Evolutionary conservation across 148 eudicot species (phyloP), one percentile per base, ranked within the genome.

Genomic region (Spergularia marina): DNA sequence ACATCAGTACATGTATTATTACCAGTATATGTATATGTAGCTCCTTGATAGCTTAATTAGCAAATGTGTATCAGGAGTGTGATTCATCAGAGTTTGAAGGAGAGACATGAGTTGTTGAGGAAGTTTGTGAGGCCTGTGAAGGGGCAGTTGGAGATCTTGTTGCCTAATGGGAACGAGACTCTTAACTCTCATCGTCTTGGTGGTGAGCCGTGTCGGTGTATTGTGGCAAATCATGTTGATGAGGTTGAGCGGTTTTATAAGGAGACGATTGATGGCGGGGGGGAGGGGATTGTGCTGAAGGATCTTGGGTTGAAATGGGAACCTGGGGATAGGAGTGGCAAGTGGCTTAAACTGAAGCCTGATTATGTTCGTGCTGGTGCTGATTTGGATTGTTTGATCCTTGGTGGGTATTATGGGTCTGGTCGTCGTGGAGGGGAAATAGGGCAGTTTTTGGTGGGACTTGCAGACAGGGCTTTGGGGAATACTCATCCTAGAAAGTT

Each of bases 341-440:
- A 92, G 88, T 94, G 98, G 98, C 73, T 91, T 73, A 94, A 94
- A 82, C 67, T 94, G 80, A 94, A 94, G 84, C 97, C 97, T 62
- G 98, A 94, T 21, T 94, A 94, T 44, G 74, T 87, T 67, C 84
- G 83, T 25, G 91, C 96, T 76, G 97, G 98, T 65, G 77, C 98
- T 59, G 98, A 94, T 84, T 84, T 94, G 69, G 98, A 94, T 84
- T 97, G 86, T 77, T 85, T 94, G 58, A 87, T 94, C 56, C 92
- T 94, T 82, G 98, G 99, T 52, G 99, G 99, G 69, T 95, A 95
- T 75, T 95, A 95, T 76, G 99, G 99, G 64, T 83, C 99, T 74
- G 99, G 99, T 67, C 97, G 97, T 56, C 92, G 80, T 77, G 99
- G 99, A 71, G 99, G 99, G 36, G 91, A 90, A 87, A 90, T 95